Conservation (phyloP, 345 rosid species). For the Eucalyptus virginea region DNA sequence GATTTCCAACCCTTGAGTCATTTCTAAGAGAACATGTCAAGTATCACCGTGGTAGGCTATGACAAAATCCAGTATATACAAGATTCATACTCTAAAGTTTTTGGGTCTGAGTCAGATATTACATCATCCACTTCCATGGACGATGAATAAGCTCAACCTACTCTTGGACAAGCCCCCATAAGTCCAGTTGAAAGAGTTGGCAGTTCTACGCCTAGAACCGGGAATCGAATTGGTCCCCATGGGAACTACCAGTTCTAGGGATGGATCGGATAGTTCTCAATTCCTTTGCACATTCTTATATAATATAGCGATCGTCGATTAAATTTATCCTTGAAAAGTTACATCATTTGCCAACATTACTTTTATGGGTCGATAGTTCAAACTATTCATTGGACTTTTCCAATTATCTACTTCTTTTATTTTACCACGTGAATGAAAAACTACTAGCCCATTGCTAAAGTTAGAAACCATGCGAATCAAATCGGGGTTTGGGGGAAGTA, state of each 20-base stretch:
- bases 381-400: neutral
- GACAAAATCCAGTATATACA: neutral
- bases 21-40: neutral
- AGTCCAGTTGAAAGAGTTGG: too few species aligned
- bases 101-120: fast-evolving
- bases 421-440: neutral
- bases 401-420: neutral
- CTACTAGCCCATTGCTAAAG: neutral
- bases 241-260: too few species aligned
- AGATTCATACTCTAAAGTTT: too few species aligned
- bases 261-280: too few species aligned
- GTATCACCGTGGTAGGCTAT: neutral
- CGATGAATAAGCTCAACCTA: neutral
- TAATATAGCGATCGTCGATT: neutral
- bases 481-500: neutral
- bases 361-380: neutral
- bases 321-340: neutral
- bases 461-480: neutral
- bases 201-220: fast-evolving
- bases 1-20: neutral
- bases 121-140: neutral
- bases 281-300: too few species aligned
- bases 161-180: neutral
- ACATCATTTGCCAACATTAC: neutral
- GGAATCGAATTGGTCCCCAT: too few species aligned